Evolutionary conservation across 2,329 filamentous ascomycete species (phyloP).

Genomic region (Trichoderma koningii): DNA sequence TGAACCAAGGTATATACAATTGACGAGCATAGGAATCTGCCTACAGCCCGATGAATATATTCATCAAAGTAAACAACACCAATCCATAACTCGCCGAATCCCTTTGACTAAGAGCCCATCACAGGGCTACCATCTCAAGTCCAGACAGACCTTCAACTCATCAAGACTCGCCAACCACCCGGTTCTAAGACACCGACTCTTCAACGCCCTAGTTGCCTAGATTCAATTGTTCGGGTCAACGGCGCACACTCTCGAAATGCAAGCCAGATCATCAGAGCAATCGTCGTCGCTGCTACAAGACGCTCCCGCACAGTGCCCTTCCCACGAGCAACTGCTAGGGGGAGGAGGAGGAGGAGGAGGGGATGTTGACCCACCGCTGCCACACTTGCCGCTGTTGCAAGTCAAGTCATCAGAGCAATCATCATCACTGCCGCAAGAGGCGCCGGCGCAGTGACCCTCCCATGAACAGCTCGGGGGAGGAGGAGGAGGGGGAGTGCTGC

Average conservation of each 20-base stretch:
- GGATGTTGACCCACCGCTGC: background rate
- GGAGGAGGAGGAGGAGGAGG: constrained; percentile 12
- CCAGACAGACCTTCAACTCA: background rate
- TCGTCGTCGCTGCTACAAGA: constrained; percentile 20
- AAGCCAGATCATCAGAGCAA: constrained; percentile 23
- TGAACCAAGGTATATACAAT: constrained; percentile 6
- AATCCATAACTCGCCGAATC: background rate
- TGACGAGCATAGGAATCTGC: background rate
- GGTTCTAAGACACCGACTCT: background rate
- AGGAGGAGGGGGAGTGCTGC: background rate
- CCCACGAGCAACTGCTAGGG: constrained; percentile 12
- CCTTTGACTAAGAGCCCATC: background rate
- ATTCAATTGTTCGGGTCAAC: constrained; percentile 8
- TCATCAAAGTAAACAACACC: background rate
- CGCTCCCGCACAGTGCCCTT: constrained; percentile 21
- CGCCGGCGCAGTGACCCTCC: constrained; percentile 23
- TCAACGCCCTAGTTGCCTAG: background rate
- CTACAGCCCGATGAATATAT: constrained; percentile 7
- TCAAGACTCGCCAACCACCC: background rate
- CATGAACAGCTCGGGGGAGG: constrained; percentile 11
- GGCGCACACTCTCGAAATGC: constrained; percentile 15
- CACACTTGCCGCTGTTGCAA: constrained; percentile 19
- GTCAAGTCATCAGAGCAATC: constrained; percentile 25
- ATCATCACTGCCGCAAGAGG: constrained; percentile 19
- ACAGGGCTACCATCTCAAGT: background rate